Base-by-base conservation (phyloP, 345 rosid genomes). In the Jatropha curcas region DNA sequence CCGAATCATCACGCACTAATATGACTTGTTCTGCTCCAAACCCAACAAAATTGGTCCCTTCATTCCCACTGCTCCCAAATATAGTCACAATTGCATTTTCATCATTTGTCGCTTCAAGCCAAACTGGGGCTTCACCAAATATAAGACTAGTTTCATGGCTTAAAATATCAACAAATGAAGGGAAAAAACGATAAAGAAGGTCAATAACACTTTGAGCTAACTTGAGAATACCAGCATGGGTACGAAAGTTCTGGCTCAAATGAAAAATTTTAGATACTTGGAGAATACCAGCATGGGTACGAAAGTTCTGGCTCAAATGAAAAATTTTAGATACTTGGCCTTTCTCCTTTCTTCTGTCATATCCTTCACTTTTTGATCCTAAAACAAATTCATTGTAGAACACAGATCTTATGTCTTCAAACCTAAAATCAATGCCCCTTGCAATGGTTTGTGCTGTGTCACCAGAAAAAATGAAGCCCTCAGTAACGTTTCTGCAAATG, bases 1-100 rank as follows among this genome's bases (percentile, higher is more conserved):
- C 83, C 69, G 14, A 6, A 52, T 84, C 86, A 71, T 86, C 84
- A 3, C 89, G 61, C 5, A 86, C 89, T 66, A 86, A 52, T 39
- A 86, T 86, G 0, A 86, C 87, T 66, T 84, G 87, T 34, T 86
- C 81, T 8, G 89, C 89, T 60, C 87, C 89, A 76, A 86, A 82
- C 2, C 84, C 89, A 45, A 74, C 84, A 31, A 83, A 41, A 43
- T 37, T 55, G 0, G 74, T 60, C 34, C 65, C 67, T 9, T 22
- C 41, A 63, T 65, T 71, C 3, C 76, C 75, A 50, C 52, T 58
- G 60, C 82, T 77, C 7, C 86, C 85, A 64, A 86, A 88, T 28
- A 86, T 80, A 45, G 78, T 82, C 14, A 76, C 45, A n/a, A 86
- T 60, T 1, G 78, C 86, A 62, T 80, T 84, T 48, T 77, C 81